phyloP scores from a whole-genome alignment of 768 basidiomycete species.

The Kwoniella mangroviensis region DNA sequence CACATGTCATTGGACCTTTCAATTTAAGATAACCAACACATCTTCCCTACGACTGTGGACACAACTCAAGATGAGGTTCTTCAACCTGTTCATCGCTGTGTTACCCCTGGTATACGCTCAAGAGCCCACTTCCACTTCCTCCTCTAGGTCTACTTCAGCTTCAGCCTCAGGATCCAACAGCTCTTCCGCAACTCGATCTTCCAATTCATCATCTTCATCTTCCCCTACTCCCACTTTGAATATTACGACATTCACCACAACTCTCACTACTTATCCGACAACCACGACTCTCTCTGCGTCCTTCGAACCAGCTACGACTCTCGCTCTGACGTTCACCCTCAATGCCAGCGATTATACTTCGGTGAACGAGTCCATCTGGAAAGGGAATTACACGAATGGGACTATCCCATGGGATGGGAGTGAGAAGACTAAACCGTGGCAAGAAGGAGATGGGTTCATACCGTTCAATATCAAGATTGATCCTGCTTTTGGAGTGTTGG shows the following conservation, averaged over 20 bases:
- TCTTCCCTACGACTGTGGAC: neutral
- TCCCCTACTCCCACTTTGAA: slow-evolving; percentile 17
- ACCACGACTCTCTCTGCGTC: slow-evolving; percentile 46
- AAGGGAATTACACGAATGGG: slow-evolving; percentile 32
- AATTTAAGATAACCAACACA: neutral
- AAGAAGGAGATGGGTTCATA: slow-evolving; percentile 48
- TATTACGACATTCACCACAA: slow-evolving; percentile 38
- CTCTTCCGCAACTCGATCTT: slow-evolving; percentile 21
- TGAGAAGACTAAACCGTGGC: slow-evolving; percentile 32
- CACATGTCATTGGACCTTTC: too few relatives aligned
- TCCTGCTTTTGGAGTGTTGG: slow-evolving; percentile 86
- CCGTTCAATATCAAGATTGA: slow-evolving; percentile 72
- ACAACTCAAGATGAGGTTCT: slow-evolving; percentile 3
- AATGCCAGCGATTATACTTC: slow-evolving; percentile 28
- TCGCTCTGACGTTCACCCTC: slow-evolving; percentile 52
- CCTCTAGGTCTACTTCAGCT: slow-evolving; percentile 10
- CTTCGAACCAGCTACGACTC: slow-evolving; percentile 48
- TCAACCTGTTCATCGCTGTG: slow-evolving; percentile 6
- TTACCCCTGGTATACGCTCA: slow-evolving; percentile 28
- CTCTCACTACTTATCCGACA: slow-evolving; percentile 51
- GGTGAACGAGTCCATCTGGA: slow-evolving; percentile 23
- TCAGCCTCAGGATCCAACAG: neutral
- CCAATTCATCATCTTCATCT: slow-evolving; percentile 18
- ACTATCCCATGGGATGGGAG: slow-evolving; percentile 25
- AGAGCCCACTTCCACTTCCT: slow-evolving; percentile 7